Base-by-base conservation (phyloP, 176 grass and related monocot species). In the Secale cereale region DNA sequence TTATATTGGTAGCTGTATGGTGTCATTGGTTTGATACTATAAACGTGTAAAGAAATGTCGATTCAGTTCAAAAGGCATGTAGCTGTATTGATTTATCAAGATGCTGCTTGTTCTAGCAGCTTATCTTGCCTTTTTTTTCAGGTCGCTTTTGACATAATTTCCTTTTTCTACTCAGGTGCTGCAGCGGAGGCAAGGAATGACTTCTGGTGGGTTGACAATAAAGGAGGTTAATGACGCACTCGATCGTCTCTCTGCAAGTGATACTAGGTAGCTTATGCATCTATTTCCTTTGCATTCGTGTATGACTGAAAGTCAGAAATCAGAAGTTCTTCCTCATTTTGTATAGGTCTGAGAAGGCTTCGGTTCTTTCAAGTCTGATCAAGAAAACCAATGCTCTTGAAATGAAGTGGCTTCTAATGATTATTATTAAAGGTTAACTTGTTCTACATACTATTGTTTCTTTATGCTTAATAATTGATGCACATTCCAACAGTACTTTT, bases 391-490 rank as follows among this genome's bases (percentile, higher is more conserved):
- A 92, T 94, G 81, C 96, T 80, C 16, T 77, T 41, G 96, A 98
- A 89, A 95, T 98, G 96, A 95, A 98, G 83, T 98, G 93, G 96
- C 91, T 98, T 92, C 70, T 95, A 35, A 98, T 98, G 93, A 94
- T 98, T 77, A 95, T 98, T 89, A 86, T 95, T 52, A 98, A 98
- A 95, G 93, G 96, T 95, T 22, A 33, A 62, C 54, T 82, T 64
- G 27, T 57, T 63, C 70, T 74, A 46, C 22, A 2, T 37, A 52
- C 82, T 84, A 32, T 26, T 33, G 19, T 36, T 82, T 83, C 71
- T 64, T 19, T 65, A 83, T 29, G 26, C 23, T 87, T 83, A 23
- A 56, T 59, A 41, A 67, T 77, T 20, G 19, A 25, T 29, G 46
- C 20, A 22, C 65, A 59, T 57, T 65, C 56, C 20, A 65, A 25